Evolutionary conservation across 352 stramenopile species (phyloP).

Genomic region (Globisporangium alternatum): DNA sequence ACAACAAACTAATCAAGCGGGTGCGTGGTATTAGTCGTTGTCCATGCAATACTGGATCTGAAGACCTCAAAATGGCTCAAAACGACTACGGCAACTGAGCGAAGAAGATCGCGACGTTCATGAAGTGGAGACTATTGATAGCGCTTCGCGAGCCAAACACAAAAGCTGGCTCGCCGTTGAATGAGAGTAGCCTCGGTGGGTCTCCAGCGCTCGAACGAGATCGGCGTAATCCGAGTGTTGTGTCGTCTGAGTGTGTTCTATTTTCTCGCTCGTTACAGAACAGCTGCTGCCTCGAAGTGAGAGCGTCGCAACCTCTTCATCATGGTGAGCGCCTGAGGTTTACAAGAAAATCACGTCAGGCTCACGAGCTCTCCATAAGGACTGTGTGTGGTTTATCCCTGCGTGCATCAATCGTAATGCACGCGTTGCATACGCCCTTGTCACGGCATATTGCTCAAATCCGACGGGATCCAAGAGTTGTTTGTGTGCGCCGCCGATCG

Average conservation of each 20-base stretch:
- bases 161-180: background rate
- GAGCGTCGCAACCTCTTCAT: background rate
- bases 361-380: too few relatives aligned
- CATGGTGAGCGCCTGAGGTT: background rate
- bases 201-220: slow-evolving; percentile 3
- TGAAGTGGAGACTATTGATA: too few relatives aligned
- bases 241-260: slow-evolving; percentile 1
- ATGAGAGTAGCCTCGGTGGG: background rate
- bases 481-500: background rate
- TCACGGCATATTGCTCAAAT: slow-evolving; percentile 5
- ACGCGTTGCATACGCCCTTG: background rate
- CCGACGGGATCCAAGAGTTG: background rate
- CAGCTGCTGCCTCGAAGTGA: background rate
- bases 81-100: too few relatives aligned
- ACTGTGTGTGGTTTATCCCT: too few relatives aligned
- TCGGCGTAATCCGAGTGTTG: slow-evolving; percentile 12
- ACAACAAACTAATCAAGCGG: slow-evolving; percentile 2
- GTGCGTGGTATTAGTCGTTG: background rate
- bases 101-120: too few relatives aligned
- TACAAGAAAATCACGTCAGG: too few relatives aligned
- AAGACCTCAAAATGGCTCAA: too few relatives aligned
- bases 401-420: background rate
- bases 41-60: background rate
- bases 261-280: background rate
- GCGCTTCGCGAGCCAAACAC: too few relatives aligned